These are phyloP conservation scores for Phyllosticta capitalensis DNA, from an alignment of 2,329 filamentous ascomycete genomes.

Conservation along the genomic window DNA sequence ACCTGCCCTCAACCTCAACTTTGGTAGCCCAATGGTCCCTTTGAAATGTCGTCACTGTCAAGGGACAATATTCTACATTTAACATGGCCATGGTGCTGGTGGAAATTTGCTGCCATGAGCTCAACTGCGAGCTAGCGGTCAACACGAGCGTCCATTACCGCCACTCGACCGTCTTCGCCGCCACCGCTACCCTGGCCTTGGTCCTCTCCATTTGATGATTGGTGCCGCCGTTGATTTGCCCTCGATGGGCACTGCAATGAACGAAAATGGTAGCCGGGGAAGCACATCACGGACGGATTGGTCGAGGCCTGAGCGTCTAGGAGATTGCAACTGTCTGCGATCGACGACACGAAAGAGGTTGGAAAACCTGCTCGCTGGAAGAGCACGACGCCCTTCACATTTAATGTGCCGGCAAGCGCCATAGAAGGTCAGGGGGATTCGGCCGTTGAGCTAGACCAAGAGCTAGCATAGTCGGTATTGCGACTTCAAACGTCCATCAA, in stretches of 20 bases:
- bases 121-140: not conserved
- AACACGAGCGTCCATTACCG: not conserved
- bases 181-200: not conserved
- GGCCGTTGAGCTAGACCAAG: not conserved
- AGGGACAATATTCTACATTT: not conserved
- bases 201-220: not conserved
- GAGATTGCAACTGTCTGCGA: not conserved
- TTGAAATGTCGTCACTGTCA: not conserved
- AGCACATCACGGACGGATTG: not conserved
- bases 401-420: not conserved
- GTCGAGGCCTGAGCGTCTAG: not conserved
- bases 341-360: not conserved
- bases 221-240: not conserved
- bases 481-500: not conserved
- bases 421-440: not conserved
- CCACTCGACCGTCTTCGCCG: not conserved
- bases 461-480: not conserved
- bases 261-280: not conserved
- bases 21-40: not conserved
- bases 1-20: not conserved
- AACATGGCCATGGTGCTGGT: not conserved
- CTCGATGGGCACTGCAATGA: not conserved
- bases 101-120: not conserved
- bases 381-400: not conserved
- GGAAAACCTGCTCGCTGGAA: not conserved